These are phyloP conservation scores for Fusarium tricinctum DNA, from an alignment of 2,329 filamentous ascomycete species.

Conservation along the genomic window DNA sequence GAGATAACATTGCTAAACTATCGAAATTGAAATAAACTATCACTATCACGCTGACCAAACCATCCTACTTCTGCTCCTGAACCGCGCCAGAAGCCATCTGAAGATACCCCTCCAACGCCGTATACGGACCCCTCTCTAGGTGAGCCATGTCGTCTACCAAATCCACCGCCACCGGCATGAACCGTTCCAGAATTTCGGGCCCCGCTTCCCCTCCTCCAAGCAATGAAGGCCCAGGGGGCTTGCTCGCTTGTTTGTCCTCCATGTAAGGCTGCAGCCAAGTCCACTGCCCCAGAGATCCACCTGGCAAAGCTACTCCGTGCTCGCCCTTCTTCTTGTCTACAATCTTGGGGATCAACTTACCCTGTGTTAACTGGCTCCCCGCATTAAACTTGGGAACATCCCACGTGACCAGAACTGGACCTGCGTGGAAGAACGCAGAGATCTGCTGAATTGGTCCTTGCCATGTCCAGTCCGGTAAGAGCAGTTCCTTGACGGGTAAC, in stretches of 20 bases:
- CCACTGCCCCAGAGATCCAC: not conserved
- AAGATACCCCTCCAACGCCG: not conserved
- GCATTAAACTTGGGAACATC: not conserved
- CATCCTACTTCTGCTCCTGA: too few species aligned
- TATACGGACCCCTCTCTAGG: not conserved
- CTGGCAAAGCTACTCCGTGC: not conserved
- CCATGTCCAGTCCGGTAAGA: not conserved
- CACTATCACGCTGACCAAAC: too few species aligned
- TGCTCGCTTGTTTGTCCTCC: not conserved
- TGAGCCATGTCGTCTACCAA: not conserved
- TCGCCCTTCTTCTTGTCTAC: not conserved
- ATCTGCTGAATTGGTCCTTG: not conserved
- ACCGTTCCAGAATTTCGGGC: not conserved
- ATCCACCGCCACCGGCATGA: not conserved
- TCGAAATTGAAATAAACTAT: too few species aligned
- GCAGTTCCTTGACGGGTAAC: not conserved
- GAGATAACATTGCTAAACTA: too few species aligned
- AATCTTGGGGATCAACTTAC: not conserved
- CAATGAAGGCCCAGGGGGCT: not conserved
- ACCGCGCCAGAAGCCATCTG: not conserved
- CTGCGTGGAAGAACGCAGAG: not conserved
- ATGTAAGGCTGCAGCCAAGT: constrained; percentile 1
- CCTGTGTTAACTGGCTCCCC: not conserved
- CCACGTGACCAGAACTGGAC: not conserved
- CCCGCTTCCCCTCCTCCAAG: not conserved